Evolutionary conservation across 192 early-diverging fungal genomes (phyloP), one percentile per base, ranked within the genome.

Genomic region (Spizellomyces punctatus): DNA sequence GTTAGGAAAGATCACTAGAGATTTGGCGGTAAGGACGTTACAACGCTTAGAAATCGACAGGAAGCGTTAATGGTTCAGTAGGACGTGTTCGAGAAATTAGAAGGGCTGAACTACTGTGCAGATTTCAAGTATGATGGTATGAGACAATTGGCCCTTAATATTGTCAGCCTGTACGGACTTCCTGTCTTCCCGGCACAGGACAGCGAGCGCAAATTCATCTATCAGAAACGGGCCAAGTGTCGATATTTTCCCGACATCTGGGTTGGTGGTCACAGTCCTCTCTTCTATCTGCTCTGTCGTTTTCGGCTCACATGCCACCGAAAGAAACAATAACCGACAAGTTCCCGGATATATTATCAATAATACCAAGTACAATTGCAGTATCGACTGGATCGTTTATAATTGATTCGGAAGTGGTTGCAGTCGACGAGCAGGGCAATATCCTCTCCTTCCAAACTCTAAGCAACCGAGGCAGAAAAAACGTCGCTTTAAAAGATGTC

Each of bases 91-190:
- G 63, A 73, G 45, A 73, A 50, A 42, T 10, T 73, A 19, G n/a
- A 65, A 16, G 72, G 72, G 16, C 2, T 65, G 9, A 66, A 65
- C 12, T 73, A 45, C 43, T 73, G 63, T 22, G 72, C 72, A 9
- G 72, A 73, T 63, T 73, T 17, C 54, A 73, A 73, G 22, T 73
- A 73, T 21, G 72, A 73, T 54, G 72, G 72, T 66, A 66, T 27
- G n/a, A 10, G 43, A 10, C 21, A 54, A 58, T 22, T 12, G 3
- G n/a, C 3, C 0, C 12, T 27, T 4, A 41, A 41, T 14, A 14
- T 61, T 61, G 12, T 61, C 14, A 27, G 1, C 12, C 21, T 61
- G 27, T 12, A 17, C 12, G 0, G 27, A 17, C 59, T 2, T 2
- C 14, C n/a, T 22, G 12, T 41, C 12, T 61, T 41, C 4, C 27